Base-by-base conservation (phyloP, 1,284 basidiomycete species). In the Cryptococcus neoformans region DNA sequence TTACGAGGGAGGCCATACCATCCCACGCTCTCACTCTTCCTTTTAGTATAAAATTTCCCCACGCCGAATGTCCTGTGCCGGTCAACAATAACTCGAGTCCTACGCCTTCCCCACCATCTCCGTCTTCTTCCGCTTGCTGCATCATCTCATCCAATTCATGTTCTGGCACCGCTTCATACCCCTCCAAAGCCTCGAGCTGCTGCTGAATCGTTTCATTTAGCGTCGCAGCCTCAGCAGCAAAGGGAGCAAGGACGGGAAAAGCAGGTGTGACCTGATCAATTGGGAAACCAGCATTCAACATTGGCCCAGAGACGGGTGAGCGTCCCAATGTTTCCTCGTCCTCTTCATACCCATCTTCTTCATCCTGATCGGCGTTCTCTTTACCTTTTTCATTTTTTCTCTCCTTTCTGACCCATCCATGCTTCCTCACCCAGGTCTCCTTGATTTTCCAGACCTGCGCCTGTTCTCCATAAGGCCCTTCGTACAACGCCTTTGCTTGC, bases 391-490 rank as follows among this genome's bases (percentile, higher is more conserved):
- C 35, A 59, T 62, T 2, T 63, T 38, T n/a, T 16, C 55, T 44
- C 16, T 52, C 54, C 16, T 46, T 50, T n/a, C 41, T 56, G 3
- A 53, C 38, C 55, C 53, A 60, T 4, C 60, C 53, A 16, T 57
- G 65, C 9, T 62, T 64, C 41, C 75, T 62, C 3, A 82, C 79
- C 42, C 78, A 72, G 37, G 74, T 79, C 62, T 83, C 82, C 41
- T 68, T 72, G 40, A 83, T 63, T 51, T 79, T 78, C 81, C 82
- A 83, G 12, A 83, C 81, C 63, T 83, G 82, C 11, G 80, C 80
- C 60, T 84, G 82, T 62, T 81, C 79, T 3, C 81, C 82, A 59
- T 80, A 82, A 10, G 78, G 75, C 0, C 81, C 81, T 48, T 80
- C 77, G 62, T 81, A 81, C 34, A 82, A 65, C 17, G 78, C 76